Evolutionary conservation across 352 stramenopile genomes (phyloP), one percentile per base, ranked within the genome.

Genomic region (Pythium myriotylum): DNA sequence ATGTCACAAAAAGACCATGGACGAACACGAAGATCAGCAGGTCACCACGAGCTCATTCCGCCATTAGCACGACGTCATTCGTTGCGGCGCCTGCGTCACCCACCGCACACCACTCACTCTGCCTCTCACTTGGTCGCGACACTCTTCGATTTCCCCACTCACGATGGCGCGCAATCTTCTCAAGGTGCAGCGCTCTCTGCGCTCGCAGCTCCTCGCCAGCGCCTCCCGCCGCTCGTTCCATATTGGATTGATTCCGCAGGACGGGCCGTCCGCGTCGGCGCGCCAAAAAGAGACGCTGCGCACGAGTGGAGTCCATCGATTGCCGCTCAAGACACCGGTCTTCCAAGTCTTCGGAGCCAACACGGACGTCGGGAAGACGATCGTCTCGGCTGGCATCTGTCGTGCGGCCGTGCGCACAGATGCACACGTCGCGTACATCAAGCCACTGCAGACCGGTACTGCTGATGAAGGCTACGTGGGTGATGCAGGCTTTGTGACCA

Each of bases 331-430:
- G 24, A 82, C 81, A 57, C 86, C 86, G 9, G 70, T 92, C 52
- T 91, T 94, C 56, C 86, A 94, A 61, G 77, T 99, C n/a, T 99
- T 97, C 71, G 97, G 97, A 53, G 96, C 94, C 67, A 99, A 99
- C 71, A 99, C 97, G 42, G 97, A 99, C 76, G 95, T 99, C 23
- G 97, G 97, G 61, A 99, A 99, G 80, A 99, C 95, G 1, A 83
- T 99, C 27, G 73, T 99, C 16, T 96, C 92, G n/a, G 83, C 91
- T 0, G 95, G 94, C 26, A 92, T 99, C 42, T 88, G 97, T 46
- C 79, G 86, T 50, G 85, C 88, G 22, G 87, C 82, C 16, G 65
- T 86, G 20, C 67, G 63, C 14, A 45, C 50, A 13, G 54, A 67
- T 4, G 54, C 59, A 3, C 72, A 63, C n/a, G 80, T 93, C 6